A percentile compares a stretch with the other conserved stretches of the same genome.
Evolutionary conservation across 2,329 filamentous ascomycete genomes (phyloP).

Genomic region (Sporothrix schenckii): DNA sequence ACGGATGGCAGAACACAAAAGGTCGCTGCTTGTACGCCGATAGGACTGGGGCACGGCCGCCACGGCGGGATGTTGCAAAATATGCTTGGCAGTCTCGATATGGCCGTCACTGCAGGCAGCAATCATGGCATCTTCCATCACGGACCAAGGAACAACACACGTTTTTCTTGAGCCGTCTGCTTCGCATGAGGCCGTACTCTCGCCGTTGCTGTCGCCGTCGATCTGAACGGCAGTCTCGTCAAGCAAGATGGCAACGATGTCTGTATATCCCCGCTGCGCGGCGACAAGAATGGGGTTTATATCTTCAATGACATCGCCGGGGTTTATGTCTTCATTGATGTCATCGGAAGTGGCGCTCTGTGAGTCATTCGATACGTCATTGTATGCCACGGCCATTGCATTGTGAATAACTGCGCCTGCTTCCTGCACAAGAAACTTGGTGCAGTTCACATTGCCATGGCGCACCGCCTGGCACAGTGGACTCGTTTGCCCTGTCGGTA

Average conservation of each 20-base stretch:
- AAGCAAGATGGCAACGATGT: constrained; percentile 3
- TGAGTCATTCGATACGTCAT: neutral
- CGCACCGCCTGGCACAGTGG: neutral
- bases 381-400: neutral
- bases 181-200: neutral
- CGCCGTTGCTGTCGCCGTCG: neutral
- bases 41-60: neutral
- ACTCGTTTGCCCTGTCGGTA: neutral
- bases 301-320: no score
- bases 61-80: constrained; percentile 1
- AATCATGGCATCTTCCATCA: constrained; percentile 8
- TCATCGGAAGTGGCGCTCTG: neutral
- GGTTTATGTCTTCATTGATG: neutral
- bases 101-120: neutral
- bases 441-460: neutral
- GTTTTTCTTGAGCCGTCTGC: neutral
- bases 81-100: constrained; percentile 11
- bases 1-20: neutral
- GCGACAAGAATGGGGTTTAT: neutral
- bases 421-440: constrained; percentile 1
- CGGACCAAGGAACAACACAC: neutral
- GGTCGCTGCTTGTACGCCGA: neutral
- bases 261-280: neutral
- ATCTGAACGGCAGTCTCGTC: neutral
- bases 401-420: neutral